A percentile compares a stretch with the other conserved stretches of the same genome.
These are phyloP conservation scores for Monosporascus sp. DNA, from an alignment of 2,329 filamentous ascomycete genomes.

Conservation along the genomic window DNA sequence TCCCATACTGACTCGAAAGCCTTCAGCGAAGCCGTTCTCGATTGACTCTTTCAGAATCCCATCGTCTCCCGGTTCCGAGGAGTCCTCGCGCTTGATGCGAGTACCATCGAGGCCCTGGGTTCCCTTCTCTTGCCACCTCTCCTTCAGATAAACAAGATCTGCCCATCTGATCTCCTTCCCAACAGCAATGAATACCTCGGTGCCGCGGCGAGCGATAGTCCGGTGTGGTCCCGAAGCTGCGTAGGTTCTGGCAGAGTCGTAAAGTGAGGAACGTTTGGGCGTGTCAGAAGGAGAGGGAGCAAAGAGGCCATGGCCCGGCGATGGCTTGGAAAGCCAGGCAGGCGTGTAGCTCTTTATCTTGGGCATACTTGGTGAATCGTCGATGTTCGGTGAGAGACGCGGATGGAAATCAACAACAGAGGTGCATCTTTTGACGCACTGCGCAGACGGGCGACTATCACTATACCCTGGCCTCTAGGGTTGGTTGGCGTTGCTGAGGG, in stretches of 20 bases:
- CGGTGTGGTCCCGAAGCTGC: conserved; percentile 43
- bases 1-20: conserved; percentile 40
- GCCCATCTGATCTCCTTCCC: conserved; percentile 91
- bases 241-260: conserved; percentile 36
- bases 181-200: conserved; percentile 82
- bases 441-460: background rate
- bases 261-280: conserved; percentile 31
- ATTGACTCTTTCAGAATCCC: conserved; percentile 24
- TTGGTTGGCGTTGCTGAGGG: background rate
- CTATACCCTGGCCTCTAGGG: background rate
- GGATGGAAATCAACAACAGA: conserved; percentile 10
- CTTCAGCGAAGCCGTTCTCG: conserved; percentile 27
- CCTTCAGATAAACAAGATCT: conserved; percentile 76
- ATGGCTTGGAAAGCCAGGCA: conserved; percentile 75
- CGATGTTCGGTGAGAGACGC: conserved; percentile 16
- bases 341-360: conserved; percentile 82
- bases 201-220: conserved; percentile 74
- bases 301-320: conserved; percentile 76
- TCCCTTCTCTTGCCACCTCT: conserved; percentile 40
- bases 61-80: conserved; percentile 28
- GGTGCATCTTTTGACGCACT: conserved; percentile 14
- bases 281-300: conserved; percentile 37
- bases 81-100: conserved; percentile 45
- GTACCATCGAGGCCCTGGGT: conserved; percentile 26
- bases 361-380: conserved; percentile 55